Conservation (phyloP, 495 filamentous ascomycete genomes). For the Hypoxylon crocopeplum region DNA sequence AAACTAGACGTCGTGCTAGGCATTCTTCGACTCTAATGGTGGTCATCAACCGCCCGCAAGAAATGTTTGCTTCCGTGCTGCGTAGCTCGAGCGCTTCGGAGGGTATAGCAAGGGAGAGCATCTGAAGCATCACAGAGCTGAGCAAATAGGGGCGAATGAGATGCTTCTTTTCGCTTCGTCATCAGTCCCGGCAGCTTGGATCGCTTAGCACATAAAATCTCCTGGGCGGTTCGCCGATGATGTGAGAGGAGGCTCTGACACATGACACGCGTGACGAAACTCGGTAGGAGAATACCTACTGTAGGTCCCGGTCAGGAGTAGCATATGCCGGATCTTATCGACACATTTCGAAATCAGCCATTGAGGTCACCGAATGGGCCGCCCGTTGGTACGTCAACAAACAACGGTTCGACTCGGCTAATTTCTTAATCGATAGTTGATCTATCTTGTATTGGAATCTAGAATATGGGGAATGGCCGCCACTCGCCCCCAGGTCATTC, state of each 20-base stretch:
- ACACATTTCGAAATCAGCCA: background rate
- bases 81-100: slow-evolving; percentile 9
- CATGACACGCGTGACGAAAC: slow-evolving; percentile 29
- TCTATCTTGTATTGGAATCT: slow-evolving; percentile 4
- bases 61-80: slow-evolving; percentile 14
- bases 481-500: background rate
- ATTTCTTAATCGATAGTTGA: slow-evolving; percentile 2
- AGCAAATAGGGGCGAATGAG: slow-evolving; percentile 15
- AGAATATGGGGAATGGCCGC: too few species aligned
- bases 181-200: slow-evolving; percentile 26
- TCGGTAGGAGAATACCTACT: background rate
- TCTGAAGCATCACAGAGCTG: background rate
- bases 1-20: background rate
- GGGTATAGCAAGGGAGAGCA: background rate
- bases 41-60: background rate
- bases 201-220: slow-evolving; percentile 16
- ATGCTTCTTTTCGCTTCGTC: slow-evolving; percentile 2
- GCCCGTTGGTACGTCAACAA: background rate
- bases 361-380: slow-evolving; percentile 3
- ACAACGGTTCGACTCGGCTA: slow-evolving; percentile 2
- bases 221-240: slow-evolving; percentile 25
- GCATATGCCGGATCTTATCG: background rate
- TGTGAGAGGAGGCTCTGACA: background rate
- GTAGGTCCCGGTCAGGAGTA: background rate
- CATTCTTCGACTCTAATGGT: background rate